Evolutionary conservation across 2,329 filamentous ascomycete genomes (phyloP).

Genomic region (Scedosporium boydii): DNA sequence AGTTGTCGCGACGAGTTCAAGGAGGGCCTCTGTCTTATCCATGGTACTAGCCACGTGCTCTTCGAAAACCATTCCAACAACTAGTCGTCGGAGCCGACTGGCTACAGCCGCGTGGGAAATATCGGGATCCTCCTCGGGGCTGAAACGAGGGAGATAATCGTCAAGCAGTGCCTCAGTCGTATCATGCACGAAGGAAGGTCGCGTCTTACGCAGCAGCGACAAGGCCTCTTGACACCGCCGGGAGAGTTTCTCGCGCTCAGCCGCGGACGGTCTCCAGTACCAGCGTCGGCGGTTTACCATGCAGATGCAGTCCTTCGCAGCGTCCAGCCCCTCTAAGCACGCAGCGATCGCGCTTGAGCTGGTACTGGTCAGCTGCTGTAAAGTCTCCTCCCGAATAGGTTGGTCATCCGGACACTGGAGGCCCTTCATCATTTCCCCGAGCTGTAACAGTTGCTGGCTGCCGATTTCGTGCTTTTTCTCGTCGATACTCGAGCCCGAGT

Average conservation of each 20-base stretch:
- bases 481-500: not conserved
- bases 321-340: slow-evolving; percentile 21
- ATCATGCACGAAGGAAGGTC: not conserved
- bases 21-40: slow-evolving; percentile 20
- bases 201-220: not conserved
- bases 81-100: slow-evolving; percentile 25
- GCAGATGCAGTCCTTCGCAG: not conserved
- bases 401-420: slow-evolving; percentile 27
- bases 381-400: slow-evolving; percentile 20
- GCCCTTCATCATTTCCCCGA: slow-evolving; percentile 22
- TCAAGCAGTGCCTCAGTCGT: not conserved
- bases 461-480: slow-evolving; percentile 13
- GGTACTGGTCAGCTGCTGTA: slow-evolving; percentile 21
- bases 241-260: not conserved
- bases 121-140: slow-evolving; percentile 26
- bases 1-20: slow-evolving; percentile 26
- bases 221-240: slow-evolving; percentile 11
- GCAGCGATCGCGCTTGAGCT: slow-evolving; percentile 29
- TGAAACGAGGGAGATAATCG: not conserved
- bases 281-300: not conserved
- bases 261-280: not conserved
- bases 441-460: slow-evolving; percentile 20
- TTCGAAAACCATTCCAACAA: slow-evolving; percentile 36
- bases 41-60: slow-evolving; percentile 26
- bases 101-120: slow-evolving; percentile 18